A percentile compares a stretch with the other conserved stretches of the same genome.
Conservation (phyloP, 2,329 filamentous ascomycete genomes). For the Talaromyces atroroseus region DNA sequence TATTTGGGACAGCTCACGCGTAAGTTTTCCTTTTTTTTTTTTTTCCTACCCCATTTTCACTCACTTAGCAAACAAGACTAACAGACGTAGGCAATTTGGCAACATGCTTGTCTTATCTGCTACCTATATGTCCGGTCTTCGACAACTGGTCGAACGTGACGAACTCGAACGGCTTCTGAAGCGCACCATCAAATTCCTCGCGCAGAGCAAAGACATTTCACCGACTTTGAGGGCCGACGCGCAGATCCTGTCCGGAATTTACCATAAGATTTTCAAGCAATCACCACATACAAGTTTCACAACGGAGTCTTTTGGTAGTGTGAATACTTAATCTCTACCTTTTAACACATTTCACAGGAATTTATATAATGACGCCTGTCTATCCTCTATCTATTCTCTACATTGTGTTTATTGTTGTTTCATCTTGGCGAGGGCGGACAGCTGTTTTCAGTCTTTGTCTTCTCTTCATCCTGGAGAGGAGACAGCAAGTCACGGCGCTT, state of each 20-base stretch:
- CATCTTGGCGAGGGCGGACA: not conserved
- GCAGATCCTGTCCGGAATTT: slow-evolving; percentile 60
- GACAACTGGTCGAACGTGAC: slow-evolving; percentile 51
- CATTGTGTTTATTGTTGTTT: not conserved
- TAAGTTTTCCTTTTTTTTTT: slow-evolving; percentile 59
- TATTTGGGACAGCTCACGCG: slow-evolving; percentile 94
- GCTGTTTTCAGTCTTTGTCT: not conserved
- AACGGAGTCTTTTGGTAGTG: slow-evolving; percentile 1
- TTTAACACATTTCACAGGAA: not conserved
- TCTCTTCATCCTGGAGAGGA: not conserved
- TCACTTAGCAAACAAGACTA: not conserved
- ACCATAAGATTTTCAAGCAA: slow-evolving; percentile 39
- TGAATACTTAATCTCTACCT: not conserved
- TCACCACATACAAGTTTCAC: slow-evolving; percentile 12
- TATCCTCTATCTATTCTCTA: not conserved
- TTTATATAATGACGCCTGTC: not conserved
- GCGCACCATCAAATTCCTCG: slow-evolving; percentile 72
- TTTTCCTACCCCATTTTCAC: not conserved
- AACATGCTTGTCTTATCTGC: slow-evolving; percentile 89
- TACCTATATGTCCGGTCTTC: slow-evolving; percentile 64
- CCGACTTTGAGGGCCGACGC: slow-evolving; percentile 70
- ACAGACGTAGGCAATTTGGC: slow-evolving; percentile 73
- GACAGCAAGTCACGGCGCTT: not conserved
- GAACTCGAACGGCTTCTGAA: slow-evolving; percentile 58
- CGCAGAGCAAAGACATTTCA: slow-evolving; percentile 63